Evolutionary conservation across 2,329 filamentous ascomycete species (phyloP), one percentile per base, ranked within the genome.

Genomic region (Neofusicoccum cordaticola): DNA sequence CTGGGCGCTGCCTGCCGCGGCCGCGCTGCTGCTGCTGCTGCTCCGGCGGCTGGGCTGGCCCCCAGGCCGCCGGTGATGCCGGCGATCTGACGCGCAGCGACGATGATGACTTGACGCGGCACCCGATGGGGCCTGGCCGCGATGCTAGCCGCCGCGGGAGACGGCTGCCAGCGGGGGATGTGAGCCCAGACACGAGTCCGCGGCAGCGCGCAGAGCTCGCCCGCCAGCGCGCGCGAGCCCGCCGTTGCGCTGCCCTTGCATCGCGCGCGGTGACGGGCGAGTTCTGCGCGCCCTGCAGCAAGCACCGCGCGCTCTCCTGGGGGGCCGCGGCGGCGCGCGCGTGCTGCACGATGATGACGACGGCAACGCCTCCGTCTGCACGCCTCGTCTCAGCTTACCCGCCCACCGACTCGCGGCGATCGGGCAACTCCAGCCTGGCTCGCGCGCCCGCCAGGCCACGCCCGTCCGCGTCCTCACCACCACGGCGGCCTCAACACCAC

Each of bases 311-410:
- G 27, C 27, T 31, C 27, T 7, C 5, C 27, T 31, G 27, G 34
- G 12, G 12, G 15, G 22, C 17, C 11, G 11, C 12, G n/a, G 37
- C 8, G 51, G 35, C 17, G 5, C 2, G 35, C 15, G 17, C 22
- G 2, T 4, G 17, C 35, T 27, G 51, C 51, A 56, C 51, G 35
- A 56, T 56, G 51, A 56, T 56, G 51, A 56, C 37, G 51, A 41
- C 34, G 51, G 17, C 8, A 11, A 39, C 37, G 37, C 37, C 37
- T 39, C 37, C 6, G 37, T 39, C 37, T 41, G 51, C 17, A 31
- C 17, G 35, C 35, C 19, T 56, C 51, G 51, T 41, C 51, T 56
- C 51, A 56, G 51, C 51, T 56, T 56, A 56, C 51, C 37, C 19
- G 11, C 17, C 50, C 35, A 34, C 27, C 27, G 27, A 31, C 27